Base-by-base conservation (phyloP, 1,284 basidiomycete species). In the Spongispora temasekensis region DNA sequence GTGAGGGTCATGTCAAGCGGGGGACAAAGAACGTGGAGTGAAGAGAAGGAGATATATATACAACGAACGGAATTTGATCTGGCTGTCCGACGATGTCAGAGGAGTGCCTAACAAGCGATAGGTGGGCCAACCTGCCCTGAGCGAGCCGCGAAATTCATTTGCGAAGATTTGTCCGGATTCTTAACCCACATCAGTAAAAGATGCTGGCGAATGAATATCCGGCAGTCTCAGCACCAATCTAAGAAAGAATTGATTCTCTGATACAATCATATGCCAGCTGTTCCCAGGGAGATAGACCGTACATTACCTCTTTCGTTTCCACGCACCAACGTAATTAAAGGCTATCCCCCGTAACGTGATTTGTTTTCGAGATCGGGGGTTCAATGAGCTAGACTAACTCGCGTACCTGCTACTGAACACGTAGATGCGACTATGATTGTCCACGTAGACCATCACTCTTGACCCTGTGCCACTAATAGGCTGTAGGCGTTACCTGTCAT, bases 1-100 rank as follows among this genome's bases (percentile, higher is more conserved):
- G 71, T 77, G 59, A 79, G 68, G 40, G 71, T 76, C 78, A 80
- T 79, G 46, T 46, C 53, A 48, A 48, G 56, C 54, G 32, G 59
- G 54, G 61, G 32, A 60, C 55, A 67, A 64, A 28, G 67, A 67
- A 63, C n/a, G 68, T 57, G 52, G 21, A 51, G 50, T 7, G 32
- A 46, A 44, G 35, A 54, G 51, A 59, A 56, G 51, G 19, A 48
- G 56, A 64, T 63, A 60, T 64, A 66, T 67, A 71, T 68, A 68
- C 7, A 72, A 62, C 21, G 61, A 75, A 69, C 46, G 46, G 35
- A 27, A 27, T 17, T 51, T 31, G 50, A 30, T 30, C 28, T n/a
- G 19, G 50, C n/a, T 51, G 19, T 13, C 19, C 12, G 50, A 12
- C 50, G 25, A 10, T 48, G 15, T 25, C 46, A 7, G 46, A 48